phyloP scores from a whole-genome alignment of 1,139 yeast genomes.

The Blastobotrys capitulatus region DNA sequence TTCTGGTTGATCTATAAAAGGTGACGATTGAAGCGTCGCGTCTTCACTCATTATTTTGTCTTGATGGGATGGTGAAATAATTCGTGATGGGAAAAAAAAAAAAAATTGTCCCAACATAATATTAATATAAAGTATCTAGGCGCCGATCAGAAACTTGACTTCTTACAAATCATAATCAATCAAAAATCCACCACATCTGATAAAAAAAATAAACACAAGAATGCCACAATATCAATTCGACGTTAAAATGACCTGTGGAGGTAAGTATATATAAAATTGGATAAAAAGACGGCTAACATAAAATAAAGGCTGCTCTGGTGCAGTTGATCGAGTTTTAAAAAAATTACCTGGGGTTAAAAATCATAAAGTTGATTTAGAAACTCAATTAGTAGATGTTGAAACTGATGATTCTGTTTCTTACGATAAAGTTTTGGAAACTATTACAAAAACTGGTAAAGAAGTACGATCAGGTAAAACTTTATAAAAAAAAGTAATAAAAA shows the following conservation, averaged over 20 bases:
- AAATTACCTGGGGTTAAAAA: conserved; percentile 70
- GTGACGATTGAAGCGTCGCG: conserved; percentile 9
- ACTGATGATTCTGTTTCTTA: conserved; percentile 53
- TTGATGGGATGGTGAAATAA: too few relatives aligned
- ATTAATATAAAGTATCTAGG: too few relatives aligned
- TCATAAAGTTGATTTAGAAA: conserved; percentile 68
- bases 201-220: too few relatives aligned
- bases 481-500: neutral
- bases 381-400: conserved; percentile 76
- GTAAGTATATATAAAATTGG: conserved; percentile 21
- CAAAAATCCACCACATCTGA: too few relatives aligned
- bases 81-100: too few relatives aligned
- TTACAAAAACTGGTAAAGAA: conserved; percentile 87
- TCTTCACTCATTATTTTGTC: conserved; percentile 6
- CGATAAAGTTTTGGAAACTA: conserved; percentile 72
- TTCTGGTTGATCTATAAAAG: conserved; percentile 6
- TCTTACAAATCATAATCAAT: too few relatives aligned
- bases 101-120: too few relatives aligned
- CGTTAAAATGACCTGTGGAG: conserved; percentile 76
- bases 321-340: conserved; percentile 72
- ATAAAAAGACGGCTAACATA: neutral
- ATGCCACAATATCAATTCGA: conserved; percentile 57
- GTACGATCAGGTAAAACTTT: conserved; percentile 54
- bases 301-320: conserved; percentile 67
- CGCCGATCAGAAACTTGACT: too few relatives aligned